Conservation (phyloP, 805 yeast genomes). For the Torulaspora franciscae region DNA sequence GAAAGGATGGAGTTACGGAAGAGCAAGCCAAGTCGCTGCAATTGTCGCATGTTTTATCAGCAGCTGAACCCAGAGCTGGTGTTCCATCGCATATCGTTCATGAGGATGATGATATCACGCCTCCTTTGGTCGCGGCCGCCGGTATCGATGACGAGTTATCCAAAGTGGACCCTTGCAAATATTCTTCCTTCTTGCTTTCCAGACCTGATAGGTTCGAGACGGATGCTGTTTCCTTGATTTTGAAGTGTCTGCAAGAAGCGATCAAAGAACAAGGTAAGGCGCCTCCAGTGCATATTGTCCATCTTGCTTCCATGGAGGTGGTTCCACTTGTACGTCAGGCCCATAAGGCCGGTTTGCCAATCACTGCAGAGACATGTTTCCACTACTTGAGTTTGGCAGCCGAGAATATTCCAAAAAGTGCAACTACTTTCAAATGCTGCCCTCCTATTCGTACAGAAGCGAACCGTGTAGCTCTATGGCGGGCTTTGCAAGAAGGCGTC, state of each 20-base stretch:
- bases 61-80: conserved; percentile 58
- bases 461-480: conserved; percentile 73
- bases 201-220: conserved; percentile 87
- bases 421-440: conserved; percentile 87
- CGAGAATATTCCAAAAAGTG: conserved; percentile 69
- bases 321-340: conserved; percentile 69
- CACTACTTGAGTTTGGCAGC: conserved; percentile 79
- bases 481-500: conserved; percentile 58
- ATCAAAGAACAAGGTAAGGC: conserved; percentile 34
- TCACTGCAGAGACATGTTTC: conserved; percentile 91
- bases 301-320: conserved; percentile 80
- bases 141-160: conserved; percentile 39
- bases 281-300: conserved; percentile 85
- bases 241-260: conserved; percentile 48
- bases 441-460: conserved; percentile 83
- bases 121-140: conserved; percentile 45
- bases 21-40: conserved; percentile 52
- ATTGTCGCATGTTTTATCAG: conserved; percentile 49
- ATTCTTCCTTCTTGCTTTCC: conserved; percentile 70
- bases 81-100: conserved; percentile 34
- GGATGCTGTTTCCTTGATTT: conserved; percentile 71
- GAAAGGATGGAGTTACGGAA: conserved; percentile 39
- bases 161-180: conserved; percentile 55
- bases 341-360: conserved; percentile 50
- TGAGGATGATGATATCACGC: conserved; percentile 25